phyloP scores from a whole-genome alignment of 2,329 filamentous ascomycete species.

The Fusarium heterosporum region DNA sequence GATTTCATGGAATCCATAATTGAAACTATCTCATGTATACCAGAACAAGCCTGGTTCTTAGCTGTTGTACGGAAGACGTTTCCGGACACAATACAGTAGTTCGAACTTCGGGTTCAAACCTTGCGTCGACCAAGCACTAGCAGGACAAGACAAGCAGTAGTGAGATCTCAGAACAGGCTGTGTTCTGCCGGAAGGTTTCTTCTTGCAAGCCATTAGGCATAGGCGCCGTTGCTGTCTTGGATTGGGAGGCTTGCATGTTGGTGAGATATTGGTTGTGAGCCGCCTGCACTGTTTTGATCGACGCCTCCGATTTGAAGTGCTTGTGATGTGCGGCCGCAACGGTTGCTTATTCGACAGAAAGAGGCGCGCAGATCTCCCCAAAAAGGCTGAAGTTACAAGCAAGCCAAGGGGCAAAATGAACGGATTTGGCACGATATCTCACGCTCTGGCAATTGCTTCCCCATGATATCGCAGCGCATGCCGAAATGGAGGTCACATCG shows the following conservation, averaged over 20 bases:
- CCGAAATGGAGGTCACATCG: constrained; percentile 25
- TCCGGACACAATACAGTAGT: background rate
- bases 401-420: constrained; percentile 5
- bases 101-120: background rate
- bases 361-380: constrained; percentile 10
- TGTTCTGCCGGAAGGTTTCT: constrained; percentile 11
- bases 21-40: constrained; percentile 10
- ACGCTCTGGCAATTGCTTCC: constrained; percentile 2
- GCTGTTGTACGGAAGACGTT: constrained; percentile 12
- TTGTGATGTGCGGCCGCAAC: constrained; percentile 12
- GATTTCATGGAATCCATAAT: constrained; percentile 33
- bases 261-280: constrained; percentile 7
- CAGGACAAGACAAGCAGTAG: constrained; percentile 3
- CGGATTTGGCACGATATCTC: constrained; percentile 11
- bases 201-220: constrained; percentile 1
- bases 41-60: background rate
- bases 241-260: constrained; percentile 6
- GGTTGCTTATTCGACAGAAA: constrained; percentile 18
- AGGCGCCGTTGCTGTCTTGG: constrained; percentile 12
- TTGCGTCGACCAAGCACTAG: constrained; percentile 15
- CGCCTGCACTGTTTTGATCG: background rate
- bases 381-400: constrained; percentile 18
- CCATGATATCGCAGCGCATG: constrained; percentile 4
- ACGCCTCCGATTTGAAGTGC: constrained; percentile 3
- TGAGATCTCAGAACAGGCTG: constrained; percentile 4